These are phyloP conservation scores for Puccinia novopanici DNA, from an alignment of 1,284 basidiomycete species.

Conservation along the genomic window DNA sequence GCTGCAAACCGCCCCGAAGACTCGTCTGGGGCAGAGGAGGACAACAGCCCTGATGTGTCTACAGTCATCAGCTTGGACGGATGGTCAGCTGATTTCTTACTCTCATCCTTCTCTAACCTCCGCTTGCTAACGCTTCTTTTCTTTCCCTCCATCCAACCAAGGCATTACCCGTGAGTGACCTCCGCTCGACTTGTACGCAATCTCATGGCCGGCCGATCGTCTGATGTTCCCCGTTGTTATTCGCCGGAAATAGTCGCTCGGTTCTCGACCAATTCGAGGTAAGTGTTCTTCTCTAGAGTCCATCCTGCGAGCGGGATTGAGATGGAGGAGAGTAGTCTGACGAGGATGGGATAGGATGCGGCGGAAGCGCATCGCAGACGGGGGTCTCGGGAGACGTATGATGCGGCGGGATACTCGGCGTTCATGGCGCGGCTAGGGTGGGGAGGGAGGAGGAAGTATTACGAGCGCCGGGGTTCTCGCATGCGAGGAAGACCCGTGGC, in stretches of 20 bases:
- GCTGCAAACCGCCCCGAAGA: neutral
- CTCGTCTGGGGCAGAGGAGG: neutral
- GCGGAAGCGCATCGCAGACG: slow-evolving; percentile 29
- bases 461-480: slow-evolving; percentile 39
- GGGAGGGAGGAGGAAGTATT: neutral
- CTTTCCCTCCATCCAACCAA: neutral
- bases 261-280: slow-evolving; percentile 33
- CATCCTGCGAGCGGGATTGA: neutral
- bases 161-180: slow-evolving; percentile 48
- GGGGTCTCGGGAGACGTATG: slow-evolving; percentile 34
- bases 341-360: slow-evolving; percentile 41
- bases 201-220: too few species aligned
- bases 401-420: neutral
- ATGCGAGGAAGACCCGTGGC: slow-evolving; percentile 27
- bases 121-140: neutral
- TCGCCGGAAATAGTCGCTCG: neutral
- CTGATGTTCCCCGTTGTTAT: neutral
- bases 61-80: slow-evolving; percentile 38
- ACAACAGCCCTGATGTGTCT: neutral
- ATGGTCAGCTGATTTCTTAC: slow-evolving; percentile 9
- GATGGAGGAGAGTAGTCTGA: too few species aligned
- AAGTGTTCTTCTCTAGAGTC: neutral
- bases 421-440: slow-evolving; percentile 2
- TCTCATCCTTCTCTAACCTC: neutral
- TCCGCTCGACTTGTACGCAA: too few species aligned